Evolutionary conservation across 1,284 basidiomycete genomes (phyloP).

Genomic region (Meira nashicola): DNA sequence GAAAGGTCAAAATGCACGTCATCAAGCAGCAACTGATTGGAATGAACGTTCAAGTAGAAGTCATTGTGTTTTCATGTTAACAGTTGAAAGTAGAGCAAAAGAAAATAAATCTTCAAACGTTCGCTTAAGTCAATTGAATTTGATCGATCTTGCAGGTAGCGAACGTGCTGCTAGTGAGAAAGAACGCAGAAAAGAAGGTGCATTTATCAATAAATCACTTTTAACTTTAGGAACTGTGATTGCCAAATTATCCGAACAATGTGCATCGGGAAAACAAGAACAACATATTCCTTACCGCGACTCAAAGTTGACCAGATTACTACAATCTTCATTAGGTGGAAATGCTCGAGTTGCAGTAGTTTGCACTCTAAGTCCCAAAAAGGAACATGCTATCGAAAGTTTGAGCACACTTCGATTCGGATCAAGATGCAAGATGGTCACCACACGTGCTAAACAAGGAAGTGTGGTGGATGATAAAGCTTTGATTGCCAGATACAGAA

Average conservation of each 20-base stretch:
- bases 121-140: constrained; percentile 54
- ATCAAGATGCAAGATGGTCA: constrained; percentile 59
- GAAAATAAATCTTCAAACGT: constrained; percentile 24
- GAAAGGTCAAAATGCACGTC: constrained; percentile 77
- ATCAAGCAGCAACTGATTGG: constrained; percentile 95
- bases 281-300: constrained; percentile 87
- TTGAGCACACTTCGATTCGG: constrained; percentile 61
- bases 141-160: constrained; percentile 61
- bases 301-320: constrained; percentile 83
- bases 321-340: constrained; percentile 89
- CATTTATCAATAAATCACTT: constrained; percentile 52
- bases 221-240: constrained; percentile 60
- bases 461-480: constrained; percentile 54
- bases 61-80: constrained; percentile 67
- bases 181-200: constrained; percentile 58
- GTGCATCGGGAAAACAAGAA: constrained; percentile 4
- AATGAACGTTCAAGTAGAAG: constrained; percentile 90
- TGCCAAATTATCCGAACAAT: constrained; percentile 57
- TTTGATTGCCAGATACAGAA: constrained; percentile 28
- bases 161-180: constrained; percentile 59
- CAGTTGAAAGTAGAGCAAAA: constrained; percentile 44
- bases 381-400: constrained; percentile 58
- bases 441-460: constrained; percentile 59
- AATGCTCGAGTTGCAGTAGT: constrained; percentile 82
- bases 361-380: constrained; percentile 58